These are phyloP conservation scores for Geranomyces variabilis DNA, from an alignment of 192 early-diverging fungal species.

Conservation along the genomic window DNA sequence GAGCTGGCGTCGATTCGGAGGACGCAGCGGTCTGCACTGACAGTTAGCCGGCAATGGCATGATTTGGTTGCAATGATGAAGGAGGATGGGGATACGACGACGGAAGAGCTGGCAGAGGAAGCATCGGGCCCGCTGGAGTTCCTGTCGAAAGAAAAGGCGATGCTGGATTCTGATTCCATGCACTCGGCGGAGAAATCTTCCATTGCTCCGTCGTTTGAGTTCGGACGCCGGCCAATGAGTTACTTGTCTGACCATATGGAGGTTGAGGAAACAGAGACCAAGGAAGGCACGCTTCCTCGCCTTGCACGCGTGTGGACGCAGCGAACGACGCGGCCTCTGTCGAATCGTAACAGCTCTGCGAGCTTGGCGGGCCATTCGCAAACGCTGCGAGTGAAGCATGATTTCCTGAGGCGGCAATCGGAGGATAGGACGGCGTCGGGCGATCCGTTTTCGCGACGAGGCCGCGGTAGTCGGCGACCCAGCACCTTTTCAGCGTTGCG, in stretches of 20 bases:
- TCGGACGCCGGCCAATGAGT: background rate
- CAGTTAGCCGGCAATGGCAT: background rate
- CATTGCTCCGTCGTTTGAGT: background rate
- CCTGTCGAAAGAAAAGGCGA: background rate
- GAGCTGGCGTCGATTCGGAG: constrained; percentile 3
- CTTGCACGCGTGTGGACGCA: constrained; percentile 1
- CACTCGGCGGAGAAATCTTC: background rate
- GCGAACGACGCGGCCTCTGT: background rate
- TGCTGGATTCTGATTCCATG: background rate
- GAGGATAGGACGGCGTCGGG: too few species aligned
- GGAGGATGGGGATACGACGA: background rate
- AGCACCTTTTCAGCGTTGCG: too few species aligned
- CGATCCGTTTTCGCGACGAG: too few species aligned
- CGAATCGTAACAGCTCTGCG: background rate
- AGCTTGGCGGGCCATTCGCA: background rate
- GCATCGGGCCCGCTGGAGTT: background rate
- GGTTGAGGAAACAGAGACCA: background rate
- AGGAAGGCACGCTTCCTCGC: background rate
- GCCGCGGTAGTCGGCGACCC: too few species aligned
- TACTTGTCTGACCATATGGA: background rate
- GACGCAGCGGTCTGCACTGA: background rate
- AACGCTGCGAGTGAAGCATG: too few species aligned
- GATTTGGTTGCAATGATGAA: background rate
- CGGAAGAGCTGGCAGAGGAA: background rate
- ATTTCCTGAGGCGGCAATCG: too few species aligned